phyloP scores from a whole-genome alignment of 805 yeast species.

The Yarrowia yakushimensis region DNA sequence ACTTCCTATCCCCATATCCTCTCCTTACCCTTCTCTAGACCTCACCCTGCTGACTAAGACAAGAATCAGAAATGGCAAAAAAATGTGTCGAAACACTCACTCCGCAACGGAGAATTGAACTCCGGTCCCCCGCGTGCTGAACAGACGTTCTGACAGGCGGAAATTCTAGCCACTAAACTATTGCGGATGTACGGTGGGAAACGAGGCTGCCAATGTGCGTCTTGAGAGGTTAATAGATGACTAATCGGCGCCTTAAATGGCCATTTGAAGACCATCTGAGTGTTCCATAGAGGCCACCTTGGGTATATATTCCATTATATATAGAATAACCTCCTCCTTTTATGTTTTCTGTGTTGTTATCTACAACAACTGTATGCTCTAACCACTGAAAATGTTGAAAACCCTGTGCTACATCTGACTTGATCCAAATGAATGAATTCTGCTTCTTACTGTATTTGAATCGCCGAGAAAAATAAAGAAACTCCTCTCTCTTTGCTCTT shows the following conservation, averaged over 20 bases:
- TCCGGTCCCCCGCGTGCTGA: constrained; percentile 23
- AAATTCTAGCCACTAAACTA: constrained; percentile 43
- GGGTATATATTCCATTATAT: too few relatives aligned
- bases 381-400: too few relatives aligned
- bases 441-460: too few relatives aligned
- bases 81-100: not conserved
- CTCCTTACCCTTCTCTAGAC: too few relatives aligned
- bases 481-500: too few relatives aligned
- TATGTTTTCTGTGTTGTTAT: too few relatives aligned
- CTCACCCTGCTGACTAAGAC: not conserved
- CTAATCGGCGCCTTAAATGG: not conserved
- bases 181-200: constrained; percentile 27
- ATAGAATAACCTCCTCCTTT: too few relatives aligned
- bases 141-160: constrained; percentile 38
- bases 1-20: not conserved
- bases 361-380: too few relatives aligned
- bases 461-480: too few relatives aligned
- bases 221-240: not conserved
- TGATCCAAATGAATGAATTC: too few relatives aligned
- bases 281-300: too few relatives aligned
- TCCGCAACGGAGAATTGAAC: constrained; percentile 22
- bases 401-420: too few relatives aligned
- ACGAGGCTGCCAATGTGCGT: not conserved
- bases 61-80: not conserved
- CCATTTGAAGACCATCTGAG: not conserved